Base-by-base conservation (phyloP, 192 early-diverging fungal genomes). In the Coemansia sp. region DNA sequence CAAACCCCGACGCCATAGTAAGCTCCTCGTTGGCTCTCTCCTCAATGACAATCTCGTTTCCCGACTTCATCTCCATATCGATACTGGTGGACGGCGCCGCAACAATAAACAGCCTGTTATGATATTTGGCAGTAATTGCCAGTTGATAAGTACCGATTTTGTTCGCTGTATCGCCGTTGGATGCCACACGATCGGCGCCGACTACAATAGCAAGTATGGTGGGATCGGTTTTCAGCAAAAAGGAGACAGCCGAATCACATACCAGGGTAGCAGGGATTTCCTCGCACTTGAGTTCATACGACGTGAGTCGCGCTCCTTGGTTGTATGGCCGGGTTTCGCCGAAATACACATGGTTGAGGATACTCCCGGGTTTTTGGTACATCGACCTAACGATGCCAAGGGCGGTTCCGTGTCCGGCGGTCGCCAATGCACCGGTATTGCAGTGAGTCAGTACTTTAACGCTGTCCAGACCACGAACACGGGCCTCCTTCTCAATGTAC, bases 71-170 rank as follows among this genome's bases (percentile, higher is more conserved):
- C 2, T 72, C 74, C 66, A 98, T 74, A 84, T 99, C 97, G 51
- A 99, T 89, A 1, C 92, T 92, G 3, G 95, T 96, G 0, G 87
- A 84, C 6, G 97, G 97, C 0, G 97, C 97, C n/a, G 97, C 96
- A 1, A 99, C 97, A 56, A 99, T 91, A 67, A 99, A 98, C 20
- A 84, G 85, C 5, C 95, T 85, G 17, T 83, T 83, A 71, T 98
- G 94, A 75, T 88, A 87, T 49, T 83, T 84, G 10, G 97, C 97
- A 7, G 91, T 83, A 64, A 99, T 95, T 22, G 97, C 96, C 52
- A 99, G 77, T 71, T 99, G 97, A 63, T 98, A 99, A 6, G 96
- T 99, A 14, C 97, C 97, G 63, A 99, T 98, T 75, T 97, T 99
- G 82, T 98, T 98, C 31, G 96, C 95, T 0, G 96, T 98, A 67